Evolutionary conservation across 169 alveolate genomes (phyloP).

Genomic region (Babesia sp.): DNA sequence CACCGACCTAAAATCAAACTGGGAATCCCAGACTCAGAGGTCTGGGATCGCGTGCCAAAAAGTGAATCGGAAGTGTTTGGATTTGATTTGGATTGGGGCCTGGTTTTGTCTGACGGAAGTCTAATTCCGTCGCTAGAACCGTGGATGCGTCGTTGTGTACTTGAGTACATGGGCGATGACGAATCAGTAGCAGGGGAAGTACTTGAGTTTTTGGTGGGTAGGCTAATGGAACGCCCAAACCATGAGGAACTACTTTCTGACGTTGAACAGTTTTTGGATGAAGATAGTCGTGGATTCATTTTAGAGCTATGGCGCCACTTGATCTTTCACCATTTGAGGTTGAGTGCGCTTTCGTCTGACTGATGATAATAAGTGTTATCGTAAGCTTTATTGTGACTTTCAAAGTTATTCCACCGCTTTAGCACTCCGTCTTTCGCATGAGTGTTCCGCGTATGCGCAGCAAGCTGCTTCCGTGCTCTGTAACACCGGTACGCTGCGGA

Average conservation of each 20-base stretch:
- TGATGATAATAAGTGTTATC: background rate
- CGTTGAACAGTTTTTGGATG: conserved; percentile 80
- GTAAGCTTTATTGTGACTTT: background rate
- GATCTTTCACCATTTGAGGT: conserved; percentile 64
- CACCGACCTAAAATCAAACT: conserved; percentile 30
- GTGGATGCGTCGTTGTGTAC: conserved; percentile 77
- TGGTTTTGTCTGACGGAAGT: conserved; percentile 51
- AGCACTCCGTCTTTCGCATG: background rate
- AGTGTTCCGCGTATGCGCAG: background rate
- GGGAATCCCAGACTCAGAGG: conserved; percentile 34
- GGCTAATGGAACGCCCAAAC: conserved; percentile 70
- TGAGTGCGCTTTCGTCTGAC: background rate
- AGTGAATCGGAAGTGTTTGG: conserved; percentile 64
- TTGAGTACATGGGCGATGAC: conserved; percentile 83
- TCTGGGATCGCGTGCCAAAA: conserved; percentile 57
- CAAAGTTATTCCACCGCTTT: background rate
- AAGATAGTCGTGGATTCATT: conserved; percentile 79
- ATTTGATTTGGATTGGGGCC: conserved; percentile 73
- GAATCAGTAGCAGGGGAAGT: conserved; percentile 75
- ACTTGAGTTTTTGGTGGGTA: conserved; percentile 67
- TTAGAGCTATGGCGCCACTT: conserved; percentile 78
- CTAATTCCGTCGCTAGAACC: conserved; percentile 72
- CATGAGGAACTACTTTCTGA: conserved; percentile 76
- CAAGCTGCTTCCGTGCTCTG: background rate
- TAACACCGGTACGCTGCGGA: background rate